A percentile compares a stretch with the other conserved stretches of the same genome.
These are phyloP conservation scores for Glonium stellatum DNA, from an alignment of 495 filamentous ascomycete genomes.

Conservation along the genomic window DNA sequence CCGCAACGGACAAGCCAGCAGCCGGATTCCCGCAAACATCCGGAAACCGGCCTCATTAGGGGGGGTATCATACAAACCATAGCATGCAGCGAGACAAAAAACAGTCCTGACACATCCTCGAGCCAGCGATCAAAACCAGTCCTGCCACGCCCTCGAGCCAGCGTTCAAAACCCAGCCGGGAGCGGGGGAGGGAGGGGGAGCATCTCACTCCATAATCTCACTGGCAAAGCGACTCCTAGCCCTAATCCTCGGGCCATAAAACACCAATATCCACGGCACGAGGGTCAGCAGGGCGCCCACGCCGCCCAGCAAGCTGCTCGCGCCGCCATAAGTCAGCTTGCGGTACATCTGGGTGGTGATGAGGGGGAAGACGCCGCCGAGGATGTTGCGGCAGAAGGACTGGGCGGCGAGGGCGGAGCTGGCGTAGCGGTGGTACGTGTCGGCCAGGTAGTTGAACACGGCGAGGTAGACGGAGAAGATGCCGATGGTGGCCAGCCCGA, in stretches of 20 bases:
- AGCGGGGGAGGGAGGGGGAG: too few relatives aligned
- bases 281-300: constrained; percentile 63
- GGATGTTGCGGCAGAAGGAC: constrained; percentile 73
- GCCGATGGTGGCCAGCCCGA: constrained; percentile 73
- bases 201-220: constrained; percentile 30
- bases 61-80: too few relatives aligned
- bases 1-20: too few relatives aligned
- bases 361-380: constrained; percentile 78
- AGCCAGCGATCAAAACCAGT: background rate
- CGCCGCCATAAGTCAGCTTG: constrained; percentile 63
- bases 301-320: constrained; percentile 67
- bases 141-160: too few relatives aligned
- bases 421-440: constrained; percentile 78
- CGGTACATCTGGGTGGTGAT: constrained; percentile 65
- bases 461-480: constrained; percentile 86
- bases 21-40: too few relatives aligned
- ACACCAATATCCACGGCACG: constrained; percentile 80
- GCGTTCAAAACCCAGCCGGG: background rate
- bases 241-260: constrained; percentile 73
- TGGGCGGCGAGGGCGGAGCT: constrained; percentile 85
- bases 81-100: too few relatives aligned
- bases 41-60: too few relatives aligned
- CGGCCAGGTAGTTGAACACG: constrained; percentile 92
- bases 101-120: too few relatives aligned
- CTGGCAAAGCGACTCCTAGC: constrained; percentile 69